Conservation (phyloP, 805 yeast species). For the Wickerhamomyces hampshirensis region DNA sequence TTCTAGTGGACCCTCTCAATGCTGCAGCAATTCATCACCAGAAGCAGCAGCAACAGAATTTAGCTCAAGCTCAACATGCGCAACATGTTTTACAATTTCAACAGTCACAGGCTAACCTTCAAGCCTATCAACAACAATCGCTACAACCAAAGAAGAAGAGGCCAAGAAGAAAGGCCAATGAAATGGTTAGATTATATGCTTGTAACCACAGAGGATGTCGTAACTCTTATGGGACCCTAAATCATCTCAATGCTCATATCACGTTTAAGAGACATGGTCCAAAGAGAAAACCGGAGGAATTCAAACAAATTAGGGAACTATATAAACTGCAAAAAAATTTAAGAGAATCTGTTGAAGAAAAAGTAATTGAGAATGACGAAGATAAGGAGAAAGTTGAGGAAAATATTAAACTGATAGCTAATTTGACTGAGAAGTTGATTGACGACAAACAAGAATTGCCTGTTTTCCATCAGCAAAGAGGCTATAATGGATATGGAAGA, state of each 20-base stretch:
- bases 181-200: conserved; percentile 48
- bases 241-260: conserved; percentile 56
- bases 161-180: conserved; percentile 49
- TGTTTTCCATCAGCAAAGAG: conserved; percentile 25
- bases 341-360: conserved; percentile 27
- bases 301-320: conserved; percentile 43
- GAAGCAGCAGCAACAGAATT: conserved; percentile 1
- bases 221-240: conserved; percentile 56
- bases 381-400: conserved; percentile 5
- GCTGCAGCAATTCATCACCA: too few species aligned
- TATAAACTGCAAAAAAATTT: conserved; percentile 36
- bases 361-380: conserved; percentile 1
- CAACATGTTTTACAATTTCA: conserved; percentile 1
- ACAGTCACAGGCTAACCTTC: background rate
- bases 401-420: conserved; percentile 12
- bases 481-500: conserved; percentile 26
- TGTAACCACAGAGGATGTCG: conserved; percentile 44
- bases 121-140: conserved; percentile 1
- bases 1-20: too few species aligned
- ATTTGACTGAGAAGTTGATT: conserved; percentile 13
- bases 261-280: conserved; percentile 48
- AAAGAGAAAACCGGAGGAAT: conserved; percentile 51
- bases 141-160: conserved; percentile 32
- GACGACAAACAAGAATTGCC: conserved; percentile 14
- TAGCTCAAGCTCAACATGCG: conserved; percentile 1